Evolutionary conservation across 1,139 yeast genomes (phyloP).

Genomic region (Taphrina deformans): DNA sequence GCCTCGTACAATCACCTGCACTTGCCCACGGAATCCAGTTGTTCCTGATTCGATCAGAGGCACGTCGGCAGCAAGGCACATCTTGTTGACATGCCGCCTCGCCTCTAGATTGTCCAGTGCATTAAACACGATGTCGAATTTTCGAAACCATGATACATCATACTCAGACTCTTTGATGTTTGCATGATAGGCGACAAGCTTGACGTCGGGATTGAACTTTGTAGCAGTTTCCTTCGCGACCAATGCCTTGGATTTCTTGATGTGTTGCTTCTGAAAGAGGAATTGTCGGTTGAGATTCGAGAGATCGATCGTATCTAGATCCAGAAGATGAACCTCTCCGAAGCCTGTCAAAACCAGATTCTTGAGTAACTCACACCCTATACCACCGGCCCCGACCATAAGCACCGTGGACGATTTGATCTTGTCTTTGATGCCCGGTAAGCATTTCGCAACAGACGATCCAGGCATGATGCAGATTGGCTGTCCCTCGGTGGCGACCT

Average conservation of each 20-base stretch:
- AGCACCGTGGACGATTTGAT: slow-evolving; percentile 50
- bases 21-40: slow-evolving; percentile 90
- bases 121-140: slow-evolving; percentile 76
- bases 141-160: slow-evolving; percentile 76
- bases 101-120: slow-evolving; percentile 95
- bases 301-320: slow-evolving; percentile 88
- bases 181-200: slow-evolving; percentile 77
- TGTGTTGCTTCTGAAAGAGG: slow-evolving; percentile 79
- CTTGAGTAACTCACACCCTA: slow-evolving; percentile 92
- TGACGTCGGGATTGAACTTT: slow-evolving; percentile 70
- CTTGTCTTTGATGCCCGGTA: slow-evolving; percentile 16
- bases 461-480: no score
- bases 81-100: slow-evolving; percentile 79
- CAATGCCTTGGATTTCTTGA: slow-evolving; percentile 77
- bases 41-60: slow-evolving; percentile 94
- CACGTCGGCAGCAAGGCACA: slow-evolving; percentile 68
- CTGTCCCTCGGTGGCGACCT: no score
- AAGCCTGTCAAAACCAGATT: slow-evolving; percentile 79
- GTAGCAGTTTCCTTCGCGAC: slow-evolving; percentile 77
- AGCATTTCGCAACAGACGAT: slow-evolving; percentile 1
- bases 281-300: slow-evolving; percentile 93
- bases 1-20: slow-evolving; percentile 79
- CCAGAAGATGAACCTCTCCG: slow-evolving; percentile 88
- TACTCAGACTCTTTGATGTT: slow-evolving; percentile 74
- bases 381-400: slow-evolving; percentile 98